Evolutionary conservation across 2,329 filamentous ascomycete genomes (phyloP), one percentile per base, ranked within the genome.

Genomic region (Botrytis pseudocinerea): DNA sequence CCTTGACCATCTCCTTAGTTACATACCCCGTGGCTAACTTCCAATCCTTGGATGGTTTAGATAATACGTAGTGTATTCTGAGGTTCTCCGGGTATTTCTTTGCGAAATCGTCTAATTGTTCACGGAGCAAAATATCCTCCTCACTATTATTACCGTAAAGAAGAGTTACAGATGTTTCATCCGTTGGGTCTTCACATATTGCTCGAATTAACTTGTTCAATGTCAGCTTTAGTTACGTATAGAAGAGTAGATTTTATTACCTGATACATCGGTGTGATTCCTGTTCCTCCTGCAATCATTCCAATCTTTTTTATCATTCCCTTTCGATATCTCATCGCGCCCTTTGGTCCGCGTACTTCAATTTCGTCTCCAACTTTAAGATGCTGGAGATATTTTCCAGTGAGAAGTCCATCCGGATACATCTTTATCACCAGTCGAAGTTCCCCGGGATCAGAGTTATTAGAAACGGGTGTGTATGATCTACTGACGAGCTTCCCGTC

Each of bases 131-230:
- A 71, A 92, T 91, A 75, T 91, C 90, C 2, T 83, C 83, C 76
- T 90, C 88, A 0, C 83, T 84, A 1, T 85, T 83, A 80, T 90
- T 91, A 44, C 87, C 89, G 74, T 90, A 90, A 44, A 91, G 80
- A 7, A 91, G 81, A 62, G 82, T 86, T 60, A 91, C 80, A 75
- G 87, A 80, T 0, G 90, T 91, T 1, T 82, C 83, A 74, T 91
- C 90, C 10, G 80, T 81, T n/a, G 85, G 82, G 71, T 91, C 86
- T 77, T 90, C 88, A 77, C 88, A 89, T 72, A 91, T 89, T 61
- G 88, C 88, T 6, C 88, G 86, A 77, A 91, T 90, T 10, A 91
- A 80, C 78, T 91, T 44, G 6, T 35, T 32, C 40, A 22, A 32
- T 28, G 44, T 72, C 25, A 72, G 70, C 38, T 32, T 51, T 2